Evolutionary conservation across 2,329 filamentous ascomycete genomes (phyloP).

Genomic region (Keithomyces neogunnii): DNA sequence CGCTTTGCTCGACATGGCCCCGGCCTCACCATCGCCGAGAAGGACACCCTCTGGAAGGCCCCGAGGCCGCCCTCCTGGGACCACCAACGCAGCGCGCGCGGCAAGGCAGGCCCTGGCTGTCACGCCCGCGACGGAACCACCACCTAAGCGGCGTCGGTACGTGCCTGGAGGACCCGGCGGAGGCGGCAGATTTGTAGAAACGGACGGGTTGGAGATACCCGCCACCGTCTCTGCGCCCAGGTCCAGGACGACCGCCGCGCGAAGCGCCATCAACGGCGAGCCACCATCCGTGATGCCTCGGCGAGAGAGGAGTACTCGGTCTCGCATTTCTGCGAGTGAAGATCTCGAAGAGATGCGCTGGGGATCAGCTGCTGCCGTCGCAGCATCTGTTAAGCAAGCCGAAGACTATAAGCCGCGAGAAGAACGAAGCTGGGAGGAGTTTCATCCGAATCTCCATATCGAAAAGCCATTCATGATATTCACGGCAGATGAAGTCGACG

Average conservation of each 20-base stretch:
- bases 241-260: constrained; percentile 32
- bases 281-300: constrained; percentile 39
- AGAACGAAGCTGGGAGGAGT: constrained; percentile 95
- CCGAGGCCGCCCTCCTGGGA: constrained; percentile 37
- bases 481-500: constrained; percentile 77
- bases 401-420: constrained; percentile 97
- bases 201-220: constrained; percentile 54
- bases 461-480: constrained; percentile 73
- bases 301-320: constrained; percentile 49
- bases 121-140: constrained; percentile 44
- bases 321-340: constrained; percentile 42
- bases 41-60: constrained; percentile 34
- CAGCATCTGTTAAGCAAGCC: constrained; percentile 78
- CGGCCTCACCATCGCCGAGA: constrained; percentile 30
- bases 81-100: constrained; percentile 32
- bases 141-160: constrained; percentile 66
- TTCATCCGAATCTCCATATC: constrained; percentile 90
- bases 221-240: constrained; percentile 31
- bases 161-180: constrained; percentile 81
- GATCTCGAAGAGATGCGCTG: constrained; percentile 59
- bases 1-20: constrained; percentile 19
- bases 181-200: constrained; percentile 74
- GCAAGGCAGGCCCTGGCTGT: constrained; percentile 27
- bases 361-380: constrained; percentile 80
- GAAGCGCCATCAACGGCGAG: constrained; percentile 30